These are phyloP conservation scores for Lycium barbarum DNA, from an alignment of 257 asterid genomes.

Conservation along the genomic window DNA sequence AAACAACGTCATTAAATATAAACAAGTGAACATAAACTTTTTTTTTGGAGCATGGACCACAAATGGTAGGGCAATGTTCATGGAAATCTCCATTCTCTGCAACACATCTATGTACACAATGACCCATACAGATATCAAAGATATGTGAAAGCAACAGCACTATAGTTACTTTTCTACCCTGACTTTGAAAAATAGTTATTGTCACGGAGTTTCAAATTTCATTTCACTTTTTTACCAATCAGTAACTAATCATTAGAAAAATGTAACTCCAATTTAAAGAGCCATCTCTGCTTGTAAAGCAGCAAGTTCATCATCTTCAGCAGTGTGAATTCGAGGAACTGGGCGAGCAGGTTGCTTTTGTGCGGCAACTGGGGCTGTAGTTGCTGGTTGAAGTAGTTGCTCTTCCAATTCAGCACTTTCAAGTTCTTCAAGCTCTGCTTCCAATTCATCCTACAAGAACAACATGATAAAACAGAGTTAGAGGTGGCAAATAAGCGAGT, in stretches of 20 bases:
- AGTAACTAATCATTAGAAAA: neutral
- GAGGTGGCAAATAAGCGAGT: neutral
- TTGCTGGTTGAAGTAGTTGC: slow-evolving; percentile 77
- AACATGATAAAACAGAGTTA: neutral
- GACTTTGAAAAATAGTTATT: too few species aligned
- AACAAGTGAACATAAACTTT: neutral
- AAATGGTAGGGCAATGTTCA: neutral
- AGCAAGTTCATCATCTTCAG: slow-evolving; percentile 85
- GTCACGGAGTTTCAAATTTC: too few species aligned
- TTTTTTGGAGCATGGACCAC: neutral
- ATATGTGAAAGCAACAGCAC: neutral
- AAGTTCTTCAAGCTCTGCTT: slow-evolving; percentile 80
- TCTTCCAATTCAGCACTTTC: slow-evolving; percentile 84
- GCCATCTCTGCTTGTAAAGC: slow-evolving; percentile 92
- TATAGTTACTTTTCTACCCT: too few species aligned
- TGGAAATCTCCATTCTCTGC: neutral
- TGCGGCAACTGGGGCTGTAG: slow-evolving; percentile 55
- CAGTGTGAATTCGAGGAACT: slow-evolving; percentile 56
- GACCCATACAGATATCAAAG: neutral
- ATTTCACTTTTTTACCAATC: neutral
- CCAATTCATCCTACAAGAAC: slow-evolving; percentile 72
- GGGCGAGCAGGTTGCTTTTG: slow-evolving; percentile 60
- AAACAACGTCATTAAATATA: too few species aligned
- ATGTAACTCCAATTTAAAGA: too few species aligned
- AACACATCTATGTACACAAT: neutral